phyloP scores from a whole-genome alignment of 371 early-diverging fungal genomes.

The Mortierella sp. region DNA sequence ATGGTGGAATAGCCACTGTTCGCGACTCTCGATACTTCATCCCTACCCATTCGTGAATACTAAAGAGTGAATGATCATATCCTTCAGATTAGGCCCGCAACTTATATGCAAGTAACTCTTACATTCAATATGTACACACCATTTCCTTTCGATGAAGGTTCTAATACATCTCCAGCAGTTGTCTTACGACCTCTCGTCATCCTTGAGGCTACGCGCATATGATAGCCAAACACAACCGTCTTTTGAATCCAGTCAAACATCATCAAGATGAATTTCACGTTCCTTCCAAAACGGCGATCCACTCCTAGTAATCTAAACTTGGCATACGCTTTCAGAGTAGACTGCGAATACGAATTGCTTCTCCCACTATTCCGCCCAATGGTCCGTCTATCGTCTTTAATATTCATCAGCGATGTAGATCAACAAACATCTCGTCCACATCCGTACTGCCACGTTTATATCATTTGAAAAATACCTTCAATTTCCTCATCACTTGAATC shows the following conservation, averaged over 20 bases:
- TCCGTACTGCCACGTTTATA: background rate
- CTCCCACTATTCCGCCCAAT: no score
- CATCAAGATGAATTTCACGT: slow-evolving; percentile 29
- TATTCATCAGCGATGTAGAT: no score
- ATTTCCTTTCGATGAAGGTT: slow-evolving; percentile 1
- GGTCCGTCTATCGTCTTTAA: no score
- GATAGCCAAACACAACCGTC: slow-evolving; percentile 14
- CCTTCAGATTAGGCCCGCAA: no score
- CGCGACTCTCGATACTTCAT: slow-evolving; percentile 21
- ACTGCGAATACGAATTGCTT: slow-evolving; percentile 16
- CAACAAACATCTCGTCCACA: background rate
- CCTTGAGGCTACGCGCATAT: slow-evolving; percentile 16
- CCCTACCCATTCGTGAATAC: background rate
- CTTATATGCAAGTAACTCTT: background rate
- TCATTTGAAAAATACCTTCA: background rate
- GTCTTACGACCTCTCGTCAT: slow-evolving; percentile 18
- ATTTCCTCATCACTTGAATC: background rate
- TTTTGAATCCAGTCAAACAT: slow-evolving; percentile 41
- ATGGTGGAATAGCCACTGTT: slow-evolving; percentile 22
- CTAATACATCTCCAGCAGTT: slow-evolving; percentile 14
- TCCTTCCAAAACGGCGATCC: slow-evolving; percentile 28
- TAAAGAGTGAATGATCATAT: no score
- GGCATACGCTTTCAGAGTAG: slow-evolving; percentile 19
- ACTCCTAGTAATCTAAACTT: slow-evolving; percentile 17
- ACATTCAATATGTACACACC: slow-evolving; percentile 10